Conservation (phyloP, 2,329 filamentous ascomycete genomes). For the Immersiporthe knoxdaviesiana region DNA sequence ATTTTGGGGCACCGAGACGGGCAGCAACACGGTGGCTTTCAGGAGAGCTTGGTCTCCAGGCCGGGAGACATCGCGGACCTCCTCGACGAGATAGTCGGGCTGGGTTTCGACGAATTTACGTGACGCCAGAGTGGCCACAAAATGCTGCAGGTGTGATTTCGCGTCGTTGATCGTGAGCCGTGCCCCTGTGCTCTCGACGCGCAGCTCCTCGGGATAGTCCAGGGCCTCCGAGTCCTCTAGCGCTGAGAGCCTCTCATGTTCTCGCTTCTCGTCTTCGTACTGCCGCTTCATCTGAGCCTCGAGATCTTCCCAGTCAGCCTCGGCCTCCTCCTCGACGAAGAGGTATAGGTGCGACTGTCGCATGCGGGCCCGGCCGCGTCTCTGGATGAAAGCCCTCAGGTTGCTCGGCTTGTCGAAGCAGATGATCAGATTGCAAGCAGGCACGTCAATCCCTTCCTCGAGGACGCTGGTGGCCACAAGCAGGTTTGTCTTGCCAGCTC, state of each 20-base stretch:
- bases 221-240: conserved; percentile 49
- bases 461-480: conserved; percentile 66
- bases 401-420: conserved; percentile 57
- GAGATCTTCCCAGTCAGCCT: conserved; percentile 61
- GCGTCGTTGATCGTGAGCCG: conserved; percentile 74
- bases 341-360: conserved; percentile 54
- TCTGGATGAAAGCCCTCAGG: conserved; percentile 62
- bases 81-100: conserved; percentile 68
- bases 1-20: conserved; percentile 66
- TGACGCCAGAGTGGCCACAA: conserved; percentile 67
- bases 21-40: conserved; percentile 69
- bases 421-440: conserved; percentile 64
- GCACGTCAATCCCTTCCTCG: conserved; percentile 71
- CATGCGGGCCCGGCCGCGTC: conserved; percentile 57
- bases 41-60: conserved; percentile 37
- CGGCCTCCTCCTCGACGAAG: conserved; percentile 42
- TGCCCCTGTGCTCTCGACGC: conserved; percentile 56
- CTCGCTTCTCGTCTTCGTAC: conserved; percentile 67
- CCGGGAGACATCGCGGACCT: conserved; percentile 37
- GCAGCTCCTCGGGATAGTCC: conserved; percentile 40
- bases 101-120: conserved; percentile 64
- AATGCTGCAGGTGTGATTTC: conserved; percentile 77
- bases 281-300: conserved; percentile 73
- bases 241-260: conserved; percentile 48
- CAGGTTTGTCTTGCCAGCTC: conserved; percentile 57